Base-by-base conservation (phyloP, 2,329 filamentous ascomycete species). In the Pseudogymnoascus pannorum region DNA sequence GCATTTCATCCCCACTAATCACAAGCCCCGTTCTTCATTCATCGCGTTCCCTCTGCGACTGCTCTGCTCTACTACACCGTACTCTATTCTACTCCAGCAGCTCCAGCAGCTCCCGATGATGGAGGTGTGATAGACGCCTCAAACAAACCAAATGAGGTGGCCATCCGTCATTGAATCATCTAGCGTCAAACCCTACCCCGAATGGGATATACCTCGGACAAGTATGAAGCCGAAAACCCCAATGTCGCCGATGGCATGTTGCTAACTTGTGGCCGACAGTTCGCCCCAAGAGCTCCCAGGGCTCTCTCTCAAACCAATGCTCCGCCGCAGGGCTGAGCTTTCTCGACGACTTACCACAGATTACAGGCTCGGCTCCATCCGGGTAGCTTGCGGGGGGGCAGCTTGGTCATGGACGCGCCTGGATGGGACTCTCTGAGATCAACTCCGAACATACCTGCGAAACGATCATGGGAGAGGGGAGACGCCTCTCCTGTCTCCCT, bases 141-240 rank as follows among this genome's bases (percentile, higher is more conserved):
- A 5, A 54, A 20, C 26, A 54, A 54, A 24, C 48, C 48, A 24
- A 54, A 54, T 54, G 48, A 54, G 48, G 48, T 16, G 48, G 9
- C 48, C 26, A 31, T 31, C 48, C 9, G 48, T 54, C 48, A 31
- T 54, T 54, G 26, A 33, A 54, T 54, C 48, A 31, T 54, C 48
- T 54, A 54, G 48, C 48, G 26, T 20, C 48, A 54, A 20, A 54
- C 26, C 24, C 16, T 54, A 54, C 48, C 48, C 48, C 48, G 48
- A 31, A 54, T 54, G 48, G 48, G 48, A 54, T 54, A 54, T 31
- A 54, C 48, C 48, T 54, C 48, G 24, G 48, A 54, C 48, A 54
- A 54, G 48, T 54, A 20, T 20, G 48, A 14, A 20, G 9, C 26
- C n/a, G 16, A 31, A 54, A 54, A 31, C 48, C 26, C 26, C 48